Evolutionary conservation across 2,329 filamentous ascomycete species (phyloP), one percentile per base, ranked within the genome.

Genomic region (Chrysoporthe austroafricana): DNA sequence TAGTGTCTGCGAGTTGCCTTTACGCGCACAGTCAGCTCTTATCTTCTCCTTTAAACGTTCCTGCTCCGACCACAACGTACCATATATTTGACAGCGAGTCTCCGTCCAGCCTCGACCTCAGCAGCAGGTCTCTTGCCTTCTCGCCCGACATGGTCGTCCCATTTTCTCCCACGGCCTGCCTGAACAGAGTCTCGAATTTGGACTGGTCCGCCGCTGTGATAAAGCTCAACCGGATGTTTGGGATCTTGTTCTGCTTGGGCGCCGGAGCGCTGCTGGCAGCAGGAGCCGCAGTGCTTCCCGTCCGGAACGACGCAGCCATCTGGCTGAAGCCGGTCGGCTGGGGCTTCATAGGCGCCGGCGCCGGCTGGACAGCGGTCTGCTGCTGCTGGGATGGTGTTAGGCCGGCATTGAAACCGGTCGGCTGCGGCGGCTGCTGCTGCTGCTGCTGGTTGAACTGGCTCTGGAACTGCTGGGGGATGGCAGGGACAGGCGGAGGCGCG

Each of bases 181-280:
- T 97, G 84, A 99, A 99, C 54, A 99, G 82, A 67, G 96, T 96
- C 83, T 99, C 96, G 74, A 99, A 99, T 81, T 97, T 97, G 75
- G 93, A 88, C 80, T 99, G 96, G 77, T 99, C 96, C 75, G 91
- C 89, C 36, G 93, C 94, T 2, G 95, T 97, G 76, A 99, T 97
- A 78, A 99, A 99, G 3, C 94, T 97, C 70, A 99, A 82, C 62
- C 96, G 88, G 72, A 98, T 96, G 77, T 92, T 98, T 39, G 96
- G 96, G 66, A 99, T 97, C 81, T 91, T 96, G 73, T 87, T 90
- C 14, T 85, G 81, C 56, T 66, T 66, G 9, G 83, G 78, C 74
- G 88, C 89, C 67, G 82, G 79, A 8, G 82, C 77, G 69, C 82
- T 77, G 70, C 81, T 79, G 36, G 82, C 80, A 71, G 80, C 79